Evolutionary conservation across 2,329 filamentous ascomycete genomes (phyloP).

Genomic region (Cladosporium sp.): DNA sequence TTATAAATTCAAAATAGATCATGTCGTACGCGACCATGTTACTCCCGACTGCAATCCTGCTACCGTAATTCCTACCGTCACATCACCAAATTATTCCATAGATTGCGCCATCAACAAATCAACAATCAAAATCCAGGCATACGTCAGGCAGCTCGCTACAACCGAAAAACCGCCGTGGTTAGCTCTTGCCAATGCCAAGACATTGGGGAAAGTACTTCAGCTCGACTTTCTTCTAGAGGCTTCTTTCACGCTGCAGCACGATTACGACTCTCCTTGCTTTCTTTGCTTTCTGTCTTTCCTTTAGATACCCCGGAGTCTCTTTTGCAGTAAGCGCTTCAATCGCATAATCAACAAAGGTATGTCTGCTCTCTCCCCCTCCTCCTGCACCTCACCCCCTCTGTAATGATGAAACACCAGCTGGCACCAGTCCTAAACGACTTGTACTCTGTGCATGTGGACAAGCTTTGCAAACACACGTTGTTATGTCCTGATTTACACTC

Average conservation of each 20-base stretch:
- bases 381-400: neutral
- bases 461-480: slow-evolving; percentile 25
- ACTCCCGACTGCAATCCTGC: neutral
- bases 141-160: neutral
- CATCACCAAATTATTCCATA: neutral
- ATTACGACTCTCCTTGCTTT: slow-evolving; percentile 15
- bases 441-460: slow-evolving; percentile 57
- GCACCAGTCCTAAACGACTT: slow-evolving; percentile 68
- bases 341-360: slow-evolving; percentile 9
- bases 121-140: neutral
- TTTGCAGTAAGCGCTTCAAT: slow-evolving; percentile 10
- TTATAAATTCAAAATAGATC: slow-evolving; percentile 5
- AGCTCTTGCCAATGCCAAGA: neutral
- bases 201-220: neutral
- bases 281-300: slow-evolving; percentile 13
- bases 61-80: neutral
- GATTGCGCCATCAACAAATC: neutral
- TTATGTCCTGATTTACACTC: slow-evolving; percentile 7
- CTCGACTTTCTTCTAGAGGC: slow-evolving; percentile 9
- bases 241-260: slow-evolving; percentile 6
- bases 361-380: neutral
- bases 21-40: slow-evolving; percentile 5
- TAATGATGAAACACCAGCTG: slow-evolving; percentile 63
- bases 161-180: neutral
- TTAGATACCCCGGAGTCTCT: slow-evolving; percentile 16